phyloP scores from a whole-genome alignment of 768 basidiomycete species.

The Sarcomyxa edulis region DNA sequence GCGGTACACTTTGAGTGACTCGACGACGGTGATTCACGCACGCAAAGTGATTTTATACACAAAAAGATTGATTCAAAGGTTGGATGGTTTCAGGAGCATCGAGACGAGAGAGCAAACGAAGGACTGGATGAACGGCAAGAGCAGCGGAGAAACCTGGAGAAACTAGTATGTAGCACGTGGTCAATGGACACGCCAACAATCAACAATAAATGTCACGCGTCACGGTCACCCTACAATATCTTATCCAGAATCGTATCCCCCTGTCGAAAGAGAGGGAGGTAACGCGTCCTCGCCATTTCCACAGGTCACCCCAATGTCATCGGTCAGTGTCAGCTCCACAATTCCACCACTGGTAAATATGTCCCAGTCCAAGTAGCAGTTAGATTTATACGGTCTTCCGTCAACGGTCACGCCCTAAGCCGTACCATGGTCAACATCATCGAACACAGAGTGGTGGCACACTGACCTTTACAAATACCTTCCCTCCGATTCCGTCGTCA shows the following conservation, averaged over 20 bases:
- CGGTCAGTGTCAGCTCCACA: constrained; percentile 51
- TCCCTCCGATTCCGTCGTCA: constrained; percentile 42
- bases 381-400: constrained; percentile 53
- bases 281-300: constrained; percentile 39
- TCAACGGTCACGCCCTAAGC: constrained; percentile 51
- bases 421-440: neutral
- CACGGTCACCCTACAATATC: too few relatives aligned
- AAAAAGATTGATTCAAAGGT: too few relatives aligned
- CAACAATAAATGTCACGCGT: too few relatives aligned
- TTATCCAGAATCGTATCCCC: constrained; percentile 51
- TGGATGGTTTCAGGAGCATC: too few relatives aligned
- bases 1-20: too few relatives aligned
- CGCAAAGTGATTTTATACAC: too few relatives aligned
- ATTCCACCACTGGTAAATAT: constrained; percentile 48
- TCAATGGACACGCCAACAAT: too few relatives aligned
- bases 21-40: too few relatives aligned
- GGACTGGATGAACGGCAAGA: too few relatives aligned
- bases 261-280: constrained; percentile 63
- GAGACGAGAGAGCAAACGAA: too few relatives aligned
- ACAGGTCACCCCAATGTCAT: constrained; percentile 47
- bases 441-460: neutral
- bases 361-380: constrained; percentile 63
- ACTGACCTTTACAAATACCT: constrained; percentile 51
- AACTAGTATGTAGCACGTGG: too few relatives aligned
- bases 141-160: too few relatives aligned